phyloP scores from a whole-genome alignment of 352 stramenopile species.

The Phytophthora multivora region DNA sequence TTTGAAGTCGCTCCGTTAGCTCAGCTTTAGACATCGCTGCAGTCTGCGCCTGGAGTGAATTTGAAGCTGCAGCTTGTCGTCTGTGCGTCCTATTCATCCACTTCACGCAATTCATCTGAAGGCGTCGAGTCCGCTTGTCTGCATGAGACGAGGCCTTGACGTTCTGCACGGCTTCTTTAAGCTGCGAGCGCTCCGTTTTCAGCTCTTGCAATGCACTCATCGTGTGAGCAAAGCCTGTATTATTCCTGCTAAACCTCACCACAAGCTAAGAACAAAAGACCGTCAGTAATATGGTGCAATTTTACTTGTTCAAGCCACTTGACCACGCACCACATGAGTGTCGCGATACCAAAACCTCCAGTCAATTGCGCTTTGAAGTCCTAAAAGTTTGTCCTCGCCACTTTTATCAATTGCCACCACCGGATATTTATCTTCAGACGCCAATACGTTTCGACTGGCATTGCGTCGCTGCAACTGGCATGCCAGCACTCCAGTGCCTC shows the following conservation, averaged over 20 bases:
- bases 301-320: background rate
- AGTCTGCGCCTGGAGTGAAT: constrained; percentile 44
- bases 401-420: background rate
- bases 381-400: background rate
- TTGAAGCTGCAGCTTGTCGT: constrained; percentile 39
- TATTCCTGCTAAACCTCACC: constrained; percentile 33
- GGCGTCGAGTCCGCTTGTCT: constrained; percentile 54
- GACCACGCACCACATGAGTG: constrained; percentile 43
- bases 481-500: constrained; percentile 28
- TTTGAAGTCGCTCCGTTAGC: constrained; percentile 47
- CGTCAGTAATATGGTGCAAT: too few relatives aligned
- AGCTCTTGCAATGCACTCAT: constrained; percentile 50
- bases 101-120: constrained; percentile 71
- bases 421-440: background rate
- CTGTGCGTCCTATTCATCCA: constrained; percentile 72
- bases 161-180: constrained; percentile 57
- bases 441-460: constrained; percentile 40
- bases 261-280: constrained; percentile 32
- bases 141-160: constrained; percentile 46
- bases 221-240: constrained; percentile 41
- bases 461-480: constrained; percentile 35
- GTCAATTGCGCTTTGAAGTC: constrained; percentile 30
- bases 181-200: constrained; percentile 49
- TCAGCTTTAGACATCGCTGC: constrained; percentile 54
- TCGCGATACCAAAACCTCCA: constrained; percentile 66